Percentiles rank a stretch among this genome's conserved stretches.
Evolutionary conservation across 306 rosid genomes (phyloP).

Genomic region (Vigna nakashimae): DNA sequence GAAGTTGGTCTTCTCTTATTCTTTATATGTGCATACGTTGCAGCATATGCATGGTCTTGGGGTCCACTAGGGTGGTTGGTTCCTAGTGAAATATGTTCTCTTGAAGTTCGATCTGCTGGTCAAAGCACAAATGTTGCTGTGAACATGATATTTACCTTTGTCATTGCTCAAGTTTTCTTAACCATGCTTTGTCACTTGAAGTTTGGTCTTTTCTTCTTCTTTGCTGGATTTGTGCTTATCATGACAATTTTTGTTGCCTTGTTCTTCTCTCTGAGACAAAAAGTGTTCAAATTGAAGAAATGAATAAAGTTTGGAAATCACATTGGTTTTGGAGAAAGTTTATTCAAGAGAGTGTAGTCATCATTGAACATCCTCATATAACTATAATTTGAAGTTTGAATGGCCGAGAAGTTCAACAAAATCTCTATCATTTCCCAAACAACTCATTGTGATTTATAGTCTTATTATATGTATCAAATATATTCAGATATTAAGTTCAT

Average conservation of each 20-base stretch:
- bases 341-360: too few relatives aligned
- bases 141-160: slow-evolving; percentile 61
- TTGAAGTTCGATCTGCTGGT: slow-evolving; percentile 64
- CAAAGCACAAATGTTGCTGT: slow-evolving; percentile 58
- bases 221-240: slow-evolving; percentile 47
- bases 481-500: too few relatives aligned
- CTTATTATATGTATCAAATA: too few relatives aligned
- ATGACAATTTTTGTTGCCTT: slow-evolving; percentile 53
- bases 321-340: too few relatives aligned
- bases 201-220: slow-evolving; percentile 62
- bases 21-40: slow-evolving; percentile 63
- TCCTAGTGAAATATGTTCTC: slow-evolving; percentile 69
- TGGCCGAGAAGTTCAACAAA: too few relatives aligned
- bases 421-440: too few relatives aligned
- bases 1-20: slow-evolving; percentile 48
- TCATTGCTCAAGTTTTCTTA: slow-evolving; percentile 52
- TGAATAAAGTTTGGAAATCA: too few relatives aligned
- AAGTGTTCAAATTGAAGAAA: too few relatives aligned
- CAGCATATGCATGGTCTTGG: slow-evolving; percentile 74
- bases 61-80: slow-evolving; percentile 79
- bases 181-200: slow-evolving; percentile 59
- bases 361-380: too few relatives aligned
- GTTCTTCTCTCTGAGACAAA: too few relatives aligned
- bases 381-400: too few relatives aligned
- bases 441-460: too few relatives aligned